Conservation (phyloP, 139 green algal species). For the Chlorella sp. region DNA sequence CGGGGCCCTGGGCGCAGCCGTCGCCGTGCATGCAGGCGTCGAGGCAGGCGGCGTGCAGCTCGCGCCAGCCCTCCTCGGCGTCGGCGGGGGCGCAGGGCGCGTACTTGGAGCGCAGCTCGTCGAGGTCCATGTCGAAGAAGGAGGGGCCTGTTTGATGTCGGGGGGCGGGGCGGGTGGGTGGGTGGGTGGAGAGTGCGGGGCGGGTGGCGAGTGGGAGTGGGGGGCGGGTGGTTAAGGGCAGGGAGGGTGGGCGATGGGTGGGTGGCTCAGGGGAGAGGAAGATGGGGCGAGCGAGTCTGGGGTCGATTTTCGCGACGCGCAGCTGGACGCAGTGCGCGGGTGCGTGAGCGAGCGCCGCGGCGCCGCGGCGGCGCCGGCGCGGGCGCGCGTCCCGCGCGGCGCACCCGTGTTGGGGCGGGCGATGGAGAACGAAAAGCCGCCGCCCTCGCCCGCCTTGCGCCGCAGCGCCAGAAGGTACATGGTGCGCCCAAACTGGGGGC, state of each 20-base stretch:
- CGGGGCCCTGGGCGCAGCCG: slow-evolving; percentile 52
- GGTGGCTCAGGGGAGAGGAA: neutral
- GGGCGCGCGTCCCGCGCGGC: no score
- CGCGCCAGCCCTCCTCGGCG: slow-evolving; percentile 62
- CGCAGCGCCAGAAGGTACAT: slow-evolving; percentile 55
- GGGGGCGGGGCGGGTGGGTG: no score
- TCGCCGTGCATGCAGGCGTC: slow-evolving; percentile 73
- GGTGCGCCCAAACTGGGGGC: slow-evolving; percentile 40
- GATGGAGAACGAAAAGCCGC: slow-evolving; percentile 66
- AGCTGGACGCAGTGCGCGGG: neutral
- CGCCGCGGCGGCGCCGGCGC: no score
- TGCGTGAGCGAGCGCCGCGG: no score
- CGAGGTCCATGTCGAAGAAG: slow-evolving; percentile 82
- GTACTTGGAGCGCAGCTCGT: slow-evolving; percentile 78
- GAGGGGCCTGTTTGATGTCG: slow-evolving; percentile 62
- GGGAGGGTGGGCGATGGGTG: neutral
- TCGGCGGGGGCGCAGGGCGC: slow-evolving; percentile 37
- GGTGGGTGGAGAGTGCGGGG: neutral
- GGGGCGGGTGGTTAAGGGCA: neutral
- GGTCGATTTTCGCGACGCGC: neutral
- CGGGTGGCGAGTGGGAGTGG: neutral
- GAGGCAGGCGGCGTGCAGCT: slow-evolving; percentile 48
- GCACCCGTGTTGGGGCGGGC: slow-evolving; percentile 69
- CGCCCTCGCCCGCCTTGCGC: no score
- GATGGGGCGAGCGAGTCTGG: neutral